Conservation (phyloP, 768 basidiomycete species). For the Dendrothele bispora region DNA sequence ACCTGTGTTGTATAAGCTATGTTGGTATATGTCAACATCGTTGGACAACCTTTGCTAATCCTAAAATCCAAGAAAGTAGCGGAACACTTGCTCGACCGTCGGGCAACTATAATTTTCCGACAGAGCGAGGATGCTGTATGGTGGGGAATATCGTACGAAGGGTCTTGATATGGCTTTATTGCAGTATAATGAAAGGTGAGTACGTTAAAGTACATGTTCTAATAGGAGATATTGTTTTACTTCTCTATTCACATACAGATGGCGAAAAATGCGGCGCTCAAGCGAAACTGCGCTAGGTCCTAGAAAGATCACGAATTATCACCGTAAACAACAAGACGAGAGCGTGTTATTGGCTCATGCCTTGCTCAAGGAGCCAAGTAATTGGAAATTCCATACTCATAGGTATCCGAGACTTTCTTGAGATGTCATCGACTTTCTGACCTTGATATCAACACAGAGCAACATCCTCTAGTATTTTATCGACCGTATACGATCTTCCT, state of each 20-base stretch:
- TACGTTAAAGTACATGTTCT: neutral
- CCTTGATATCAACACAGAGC: neutral
- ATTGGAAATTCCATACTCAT: neutral
- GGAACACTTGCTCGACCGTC: slow-evolving; percentile 1
- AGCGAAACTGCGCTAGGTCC: slow-evolving; percentile 1
- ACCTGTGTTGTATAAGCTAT: neutral
- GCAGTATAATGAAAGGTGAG: slow-evolving; percentile 1
- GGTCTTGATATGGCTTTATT: neutral
- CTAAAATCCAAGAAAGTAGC: slow-evolving; percentile 4
- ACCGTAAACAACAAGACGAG: slow-evolving; percentile 1
- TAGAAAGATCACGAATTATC: neutral
- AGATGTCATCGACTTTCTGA: too few relatives aligned
- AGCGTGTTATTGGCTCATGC: neutral
- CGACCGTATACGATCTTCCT: neutral
- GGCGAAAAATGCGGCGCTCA: slow-evolving; percentile 7
- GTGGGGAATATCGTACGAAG: neutral
- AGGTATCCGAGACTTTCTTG: too few relatives aligned
- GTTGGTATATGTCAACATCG: slow-evolving; percentile 2
- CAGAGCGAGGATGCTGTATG: neutral
- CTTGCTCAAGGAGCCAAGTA: neutral
- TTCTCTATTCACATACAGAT: slow-evolving; percentile 1
- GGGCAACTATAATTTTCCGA: slow-evolving; percentile 4
- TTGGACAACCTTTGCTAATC: slow-evolving; percentile 4
- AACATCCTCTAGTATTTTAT: neutral
- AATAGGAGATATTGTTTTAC: neutral